Base-by-base conservation (phyloP, 2,329 filamentous ascomycete species). In the Phyllosticta citriasiana region DNA sequence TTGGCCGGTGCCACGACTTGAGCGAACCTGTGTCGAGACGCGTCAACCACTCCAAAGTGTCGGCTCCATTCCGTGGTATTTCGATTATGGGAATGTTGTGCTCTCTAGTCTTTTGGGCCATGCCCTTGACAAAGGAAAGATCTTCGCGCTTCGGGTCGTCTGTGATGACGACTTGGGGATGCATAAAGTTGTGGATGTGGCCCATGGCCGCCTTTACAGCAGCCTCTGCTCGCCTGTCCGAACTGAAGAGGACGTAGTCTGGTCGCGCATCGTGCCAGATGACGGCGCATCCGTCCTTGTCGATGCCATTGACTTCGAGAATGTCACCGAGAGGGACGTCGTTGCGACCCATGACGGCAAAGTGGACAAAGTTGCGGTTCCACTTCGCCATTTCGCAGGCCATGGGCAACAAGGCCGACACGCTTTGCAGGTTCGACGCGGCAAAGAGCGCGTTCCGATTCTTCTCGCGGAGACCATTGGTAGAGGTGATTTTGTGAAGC, bases 381-480 rank as follows among this genome's bases (percentile, higher is more conserved):
- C 85, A 81, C 24, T 73, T 73, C 6, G 86, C 86, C 92, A 97
- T 97, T 67, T 89, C 84, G 73, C 94, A 97, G 5, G 92, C 90
- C 70, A 96, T 79, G 0, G 91, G 91, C 33, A 96, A 77, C 59
- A 97, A 72, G 33, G 82, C 82, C 0, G 89, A 82, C 16, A 86
- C 84, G 69, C 89, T 94, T 71, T 83, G 83, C 57, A 95, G 74
- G 63, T 82, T 91, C 0, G 89, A 86, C 3, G 88, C 86, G 4
- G 86, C 87, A 70, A 96, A 96, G 2, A 97, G 73, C 16, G 96
- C 81, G 68, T 91, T 91, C 57, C 82, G 82, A 68, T 88, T 89
- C 47, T 75, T 70, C 33, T 70, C 64, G 59, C 76, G 76, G 56
- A 74, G 73, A 4, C 85, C 85, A 26, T 77, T 76, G 0, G 83